phyloP scores from a whole-genome alignment of 139 green algal genomes.

The Edaphochlamys debaryana region DNA sequence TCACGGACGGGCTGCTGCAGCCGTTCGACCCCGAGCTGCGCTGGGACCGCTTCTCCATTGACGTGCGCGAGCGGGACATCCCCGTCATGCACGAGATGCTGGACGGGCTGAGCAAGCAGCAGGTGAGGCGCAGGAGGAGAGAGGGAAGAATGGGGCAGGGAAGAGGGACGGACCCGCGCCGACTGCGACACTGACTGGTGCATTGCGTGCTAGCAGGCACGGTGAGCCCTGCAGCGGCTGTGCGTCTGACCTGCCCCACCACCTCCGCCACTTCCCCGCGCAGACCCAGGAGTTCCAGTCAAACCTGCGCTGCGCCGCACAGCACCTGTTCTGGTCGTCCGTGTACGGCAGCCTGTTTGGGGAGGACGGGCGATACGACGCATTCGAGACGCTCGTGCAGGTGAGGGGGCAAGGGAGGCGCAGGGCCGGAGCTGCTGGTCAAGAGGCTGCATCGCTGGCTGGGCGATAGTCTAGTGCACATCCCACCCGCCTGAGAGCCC shows the following conservation, averaged over 20 bases:
- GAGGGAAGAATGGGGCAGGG: not conserved
- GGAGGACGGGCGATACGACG: conserved; percentile 51
- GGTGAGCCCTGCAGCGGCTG: no score
- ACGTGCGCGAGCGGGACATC: conserved; percentile 37
- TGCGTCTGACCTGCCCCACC: no score
- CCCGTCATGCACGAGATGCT: conserved; percentile 29
- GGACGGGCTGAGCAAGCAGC: not conserved
- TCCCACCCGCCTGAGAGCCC: no score
- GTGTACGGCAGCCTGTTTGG: conserved; percentile 38
- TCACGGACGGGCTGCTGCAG: conserved; percentile 41
- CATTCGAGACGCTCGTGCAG: conserved; percentile 48
- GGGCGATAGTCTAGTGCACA: no score
- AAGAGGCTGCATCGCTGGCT: no score
- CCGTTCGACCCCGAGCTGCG: conserved; percentile 36
- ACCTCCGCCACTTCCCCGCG: no score
- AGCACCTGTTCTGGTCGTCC: conserved; percentile 42
- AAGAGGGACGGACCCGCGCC: no score
- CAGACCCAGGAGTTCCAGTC: conserved; percentile 33
- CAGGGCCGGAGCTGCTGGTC: no score
- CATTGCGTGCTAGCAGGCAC: no score
- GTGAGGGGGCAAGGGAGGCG: no score
- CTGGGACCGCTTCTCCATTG: conserved; percentile 33
- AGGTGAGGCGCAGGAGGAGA: not conserved
- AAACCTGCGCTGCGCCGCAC: conserved; percentile 31
- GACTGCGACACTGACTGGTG: no score